Evolutionary conservation across 192 early-diverging fungal genomes (phyloP).

Genomic region (Spizellomyces punctatus): DNA sequence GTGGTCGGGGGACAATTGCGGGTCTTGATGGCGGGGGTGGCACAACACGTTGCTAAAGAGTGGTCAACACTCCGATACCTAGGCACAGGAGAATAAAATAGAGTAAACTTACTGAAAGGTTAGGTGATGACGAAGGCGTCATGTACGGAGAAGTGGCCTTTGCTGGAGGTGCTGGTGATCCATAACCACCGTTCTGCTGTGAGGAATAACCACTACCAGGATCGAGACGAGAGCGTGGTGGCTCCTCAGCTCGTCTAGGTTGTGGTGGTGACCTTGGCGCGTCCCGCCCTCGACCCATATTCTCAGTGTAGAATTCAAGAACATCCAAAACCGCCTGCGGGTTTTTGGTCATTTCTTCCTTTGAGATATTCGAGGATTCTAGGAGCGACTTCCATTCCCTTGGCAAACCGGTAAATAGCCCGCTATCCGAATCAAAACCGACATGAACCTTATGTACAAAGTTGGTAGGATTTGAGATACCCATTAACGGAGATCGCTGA

Average conservation of each 20-base stretch:
- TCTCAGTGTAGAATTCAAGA: constrained; percentile 96
- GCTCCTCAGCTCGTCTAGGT: constrained; percentile 4
- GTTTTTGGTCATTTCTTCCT: constrained; percentile 97
- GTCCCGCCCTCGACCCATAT: constrained; percentile 38
- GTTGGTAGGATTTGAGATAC: constrained; percentile 81
- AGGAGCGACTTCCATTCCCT: constrained; percentile 94
- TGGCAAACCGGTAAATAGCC: constrained; percentile 78
- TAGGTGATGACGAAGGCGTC: constrained; percentile 28
- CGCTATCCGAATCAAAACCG: constrained; percentile 53
- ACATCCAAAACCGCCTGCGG: constrained; percentile 98
- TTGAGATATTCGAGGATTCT: constrained; percentile 90
- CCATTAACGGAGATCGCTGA: constrained; percentile 71
- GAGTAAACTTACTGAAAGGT: constrained; percentile 23
- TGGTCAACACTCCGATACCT: background rate
- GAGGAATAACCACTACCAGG: background rate
- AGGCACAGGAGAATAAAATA: background rate
- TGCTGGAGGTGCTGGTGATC: background rate
- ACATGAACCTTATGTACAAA: constrained; percentile 85
- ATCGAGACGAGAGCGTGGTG: constrained; percentile 1
- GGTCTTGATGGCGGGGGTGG: constrained; percentile 21
- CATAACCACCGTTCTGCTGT: constrained; percentile 11
- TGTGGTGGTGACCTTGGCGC: constrained; percentile 10
- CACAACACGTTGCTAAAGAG: constrained; percentile 21
- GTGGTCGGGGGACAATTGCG: constrained; percentile 25
- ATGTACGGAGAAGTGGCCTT: constrained; percentile 14